phyloP scores from a whole-genome alignment of 352 stramenopile species.

The Thalassiosira hispida region DNA sequence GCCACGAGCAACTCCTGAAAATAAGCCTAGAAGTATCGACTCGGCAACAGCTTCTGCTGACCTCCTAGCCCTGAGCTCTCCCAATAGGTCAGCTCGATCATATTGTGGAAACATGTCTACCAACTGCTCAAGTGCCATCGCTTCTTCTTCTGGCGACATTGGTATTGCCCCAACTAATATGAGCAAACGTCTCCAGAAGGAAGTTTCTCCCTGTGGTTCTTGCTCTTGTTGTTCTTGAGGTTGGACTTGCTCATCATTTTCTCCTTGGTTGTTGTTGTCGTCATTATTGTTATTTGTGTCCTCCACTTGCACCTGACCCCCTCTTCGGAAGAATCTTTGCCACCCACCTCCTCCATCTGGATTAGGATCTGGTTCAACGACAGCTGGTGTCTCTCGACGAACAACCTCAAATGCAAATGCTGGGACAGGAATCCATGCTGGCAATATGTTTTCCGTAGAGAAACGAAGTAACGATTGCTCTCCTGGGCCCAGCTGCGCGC shows the following conservation, averaged over 20 bases:
- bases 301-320: constrained; percentile 29
- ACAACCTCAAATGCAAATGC: constrained; percentile 83
- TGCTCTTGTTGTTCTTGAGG: constrained; percentile 20
- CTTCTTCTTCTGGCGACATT: constrained; percentile 82
- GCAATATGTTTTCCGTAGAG: constrained; percentile 78
- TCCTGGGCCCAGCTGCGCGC: constrained; percentile 27
- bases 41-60: constrained; percentile 76
- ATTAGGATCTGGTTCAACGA: constrained; percentile 31
- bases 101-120: constrained; percentile 66
- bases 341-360: constrained; percentile 25
- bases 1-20: constrained; percentile 44
- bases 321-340: constrained; percentile 56
- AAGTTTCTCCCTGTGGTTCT: constrained; percentile 25
- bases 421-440: constrained; percentile 76
- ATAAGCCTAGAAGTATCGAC: constrained; percentile 68
- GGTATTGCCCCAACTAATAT: constrained; percentile 64
- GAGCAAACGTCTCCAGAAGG: constrained; percentile 70
- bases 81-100: constrained; percentile 69
- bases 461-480: constrained; percentile 78
- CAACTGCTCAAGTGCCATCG: constrained; percentile 66
- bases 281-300: constrained; percentile 6
- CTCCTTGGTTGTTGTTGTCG: not conserved
- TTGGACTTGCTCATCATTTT: constrained; percentile 3
- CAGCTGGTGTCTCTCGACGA: constrained; percentile 44
- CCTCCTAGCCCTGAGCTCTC: constrained; percentile 66